Base-by-base conservation (phyloP, 2,329 filamentous ascomycete genomes). In the Fusarium sp. region DNA sequence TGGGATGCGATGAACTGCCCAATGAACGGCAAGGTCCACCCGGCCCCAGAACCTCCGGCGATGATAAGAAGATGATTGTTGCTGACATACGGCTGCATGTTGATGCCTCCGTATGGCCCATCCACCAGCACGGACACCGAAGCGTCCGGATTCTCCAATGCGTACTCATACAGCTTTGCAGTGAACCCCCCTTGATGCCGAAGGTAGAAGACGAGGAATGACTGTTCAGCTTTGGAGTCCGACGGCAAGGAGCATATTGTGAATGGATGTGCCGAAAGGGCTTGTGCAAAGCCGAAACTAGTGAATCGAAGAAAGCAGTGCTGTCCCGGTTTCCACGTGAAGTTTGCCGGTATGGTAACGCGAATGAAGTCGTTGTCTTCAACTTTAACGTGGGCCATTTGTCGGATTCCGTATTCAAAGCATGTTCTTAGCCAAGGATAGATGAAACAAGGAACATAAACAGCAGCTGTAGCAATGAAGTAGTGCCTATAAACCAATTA, bases 1-100 rank as follows among this genome's bases (percentile, higher is more conserved):
- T 14, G 38, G 6, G 26, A 2, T 2, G 11, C 13, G 1, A 45
- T 6, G 13, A 33, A 53, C 15, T 45, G 50, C 20, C 45, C 38
- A 10, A 53, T 33, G 2, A 53, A 53, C 5, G 50, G 50, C 28
- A 53, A 18, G 3, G 50, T 53, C 50, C 50, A 53, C 3, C 50
- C 38, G 24, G 50, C 38, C 5, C 50, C 50, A 7, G 50, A 53
- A 7, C 50, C 50, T 45, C 50, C 50, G 0, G 50, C 50, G 4
- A 53, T 26, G 1, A 45, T 36, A 33, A 34, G 26, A 2, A 45
- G 50, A 5, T 45, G 26, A 6, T 34, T 45, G 28, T 17, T 53
- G 6, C 34, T 13, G 2, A 26, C 38, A 2, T 34, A 4, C 1
- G 3, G 2, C 38, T 53, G 38, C n/a, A 20, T 24, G 3, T 45